These are phyloP conservation scores for Elaeagnus macrophylla DNA, from an alignment of 306 rosid species.

Conservation along the genomic window DNA sequence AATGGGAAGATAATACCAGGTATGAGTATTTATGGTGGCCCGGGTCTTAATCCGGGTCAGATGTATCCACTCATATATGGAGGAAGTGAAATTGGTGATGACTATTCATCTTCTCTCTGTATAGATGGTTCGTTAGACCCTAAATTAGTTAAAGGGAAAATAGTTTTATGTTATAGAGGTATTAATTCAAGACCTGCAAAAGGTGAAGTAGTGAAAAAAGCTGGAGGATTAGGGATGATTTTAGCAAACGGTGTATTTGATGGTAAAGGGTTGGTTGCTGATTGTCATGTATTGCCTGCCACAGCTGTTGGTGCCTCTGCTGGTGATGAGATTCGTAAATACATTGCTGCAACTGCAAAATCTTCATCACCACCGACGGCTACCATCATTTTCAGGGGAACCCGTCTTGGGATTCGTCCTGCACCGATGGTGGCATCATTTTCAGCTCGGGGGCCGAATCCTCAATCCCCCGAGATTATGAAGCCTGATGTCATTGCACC, in stretches of 20 bases:
- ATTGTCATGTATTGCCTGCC: slow-evolving; percentile 79
- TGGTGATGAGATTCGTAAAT: slow-evolving; percentile 58
- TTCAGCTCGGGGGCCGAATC: slow-evolving; percentile 85
- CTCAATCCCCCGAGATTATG: slow-evolving; percentile 69
- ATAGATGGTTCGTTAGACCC: slow-evolving; percentile 68
- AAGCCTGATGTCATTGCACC: slow-evolving; percentile 92
- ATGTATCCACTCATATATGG: slow-evolving; percentile 67
- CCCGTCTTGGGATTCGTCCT: slow-evolving; percentile 62
- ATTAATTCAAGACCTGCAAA: slow-evolving; percentile 73
- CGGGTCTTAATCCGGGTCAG: slow-evolving; percentile 56
- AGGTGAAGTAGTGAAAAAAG: slow-evolving; percentile 74
- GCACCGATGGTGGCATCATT: slow-evolving; percentile 90
- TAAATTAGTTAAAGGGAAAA: slow-evolving; percentile 49
- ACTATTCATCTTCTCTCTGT: slow-evolving; percentile 75
- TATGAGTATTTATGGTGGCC: slow-evolving; percentile 62
- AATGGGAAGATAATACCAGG: slow-evolving; percentile 51
- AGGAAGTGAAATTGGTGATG: slow-evolving; percentile 53
- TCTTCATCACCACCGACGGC: slow-evolving; percentile 38
- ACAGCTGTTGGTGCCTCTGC: slow-evolving; percentile 61
- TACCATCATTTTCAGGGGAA: slow-evolving; percentile 58
- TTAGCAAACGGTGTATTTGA: slow-evolving; percentile 76
- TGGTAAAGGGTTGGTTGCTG: slow-evolving; percentile 87
- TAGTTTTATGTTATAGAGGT: slow-evolving; percentile 78
- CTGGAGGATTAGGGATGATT: slow-evolving; percentile 86
- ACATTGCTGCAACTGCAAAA: slow-evolving; percentile 29